Percentiles rank a stretch among this genome's conserved stretches.
Conservation (phyloP, 2,329 filamentous ascomycete genomes). For the Aureobasidium lini region DNA sequence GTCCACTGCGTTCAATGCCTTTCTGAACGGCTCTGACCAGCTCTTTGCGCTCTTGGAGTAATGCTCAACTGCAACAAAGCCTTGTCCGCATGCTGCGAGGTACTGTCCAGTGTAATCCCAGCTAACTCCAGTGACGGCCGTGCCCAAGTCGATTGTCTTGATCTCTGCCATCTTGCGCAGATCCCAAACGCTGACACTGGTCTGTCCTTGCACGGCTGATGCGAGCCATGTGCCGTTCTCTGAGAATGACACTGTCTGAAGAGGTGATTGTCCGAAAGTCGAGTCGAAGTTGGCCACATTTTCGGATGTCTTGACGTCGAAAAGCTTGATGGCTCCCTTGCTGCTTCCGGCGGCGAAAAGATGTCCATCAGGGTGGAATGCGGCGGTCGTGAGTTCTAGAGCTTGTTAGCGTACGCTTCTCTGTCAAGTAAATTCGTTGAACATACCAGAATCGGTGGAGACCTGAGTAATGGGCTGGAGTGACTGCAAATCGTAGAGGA, state of each 20-base stretch:
- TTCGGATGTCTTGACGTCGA: slow-evolving; percentile 73
- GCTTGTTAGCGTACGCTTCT: slow-evolving; percentile 23
- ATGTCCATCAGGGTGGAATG: slow-evolving; percentile 96
- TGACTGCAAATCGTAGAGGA: slow-evolving; percentile 72
- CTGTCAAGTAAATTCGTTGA: not conserved
- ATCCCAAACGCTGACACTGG: slow-evolving; percentile 79
- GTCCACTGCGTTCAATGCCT: slow-evolving; percentile 63
- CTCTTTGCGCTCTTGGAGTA: slow-evolving; percentile 80
- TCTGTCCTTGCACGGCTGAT: slow-evolving; percentile 68
- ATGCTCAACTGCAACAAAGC: slow-evolving; percentile 79
- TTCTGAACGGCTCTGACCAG: slow-evolving; percentile 81
- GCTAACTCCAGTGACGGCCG: slow-evolving; percentile 63
- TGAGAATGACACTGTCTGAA: slow-evolving; percentile 76
- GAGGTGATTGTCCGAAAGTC: slow-evolving; percentile 46
- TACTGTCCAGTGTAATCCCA: slow-evolving; percentile 98
- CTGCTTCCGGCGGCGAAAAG: slow-evolving; percentile 78
- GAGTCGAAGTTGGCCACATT: slow-evolving; percentile 65
- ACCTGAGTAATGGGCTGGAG: slow-evolving; percentile 67
- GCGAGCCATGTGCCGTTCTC: slow-evolving; percentile 98
- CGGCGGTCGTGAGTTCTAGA: slow-evolving; percentile 63
- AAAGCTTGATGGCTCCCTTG: slow-evolving; percentile 78
- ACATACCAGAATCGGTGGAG: slow-evolving; percentile 71
- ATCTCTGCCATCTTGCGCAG: slow-evolving; percentile 74
- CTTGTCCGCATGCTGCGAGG: slow-evolving; percentile 71
- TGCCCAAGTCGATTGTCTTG: slow-evolving; percentile 81